Percentiles rank a stretch among this genome's conserved stretches.
Conservation (phyloP, 129 eudicot species). For the Chrysanthemum seticuspe region DNA sequence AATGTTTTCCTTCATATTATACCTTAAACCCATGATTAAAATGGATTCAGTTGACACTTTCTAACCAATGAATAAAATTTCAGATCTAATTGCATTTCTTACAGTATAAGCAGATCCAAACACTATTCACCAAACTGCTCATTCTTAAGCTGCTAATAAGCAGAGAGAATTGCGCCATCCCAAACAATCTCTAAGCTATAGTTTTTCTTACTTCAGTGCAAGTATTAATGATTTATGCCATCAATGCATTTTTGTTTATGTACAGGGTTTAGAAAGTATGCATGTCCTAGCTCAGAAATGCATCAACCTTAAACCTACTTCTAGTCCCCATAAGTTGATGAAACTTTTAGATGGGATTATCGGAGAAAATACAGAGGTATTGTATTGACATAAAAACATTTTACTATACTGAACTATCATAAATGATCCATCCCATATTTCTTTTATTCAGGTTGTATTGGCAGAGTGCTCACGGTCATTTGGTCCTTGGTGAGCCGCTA, state of each 20-base stretch:
- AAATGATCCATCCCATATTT: not conserved
- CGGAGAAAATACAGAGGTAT: constrained; percentile 93
- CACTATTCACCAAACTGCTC: too few relatives aligned
- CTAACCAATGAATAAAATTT: too few relatives aligned
- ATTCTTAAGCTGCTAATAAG: too few relatives aligned
- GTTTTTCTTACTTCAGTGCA: too few relatives aligned
- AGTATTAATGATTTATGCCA: constrained; percentile 3
- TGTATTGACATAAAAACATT: not conserved
- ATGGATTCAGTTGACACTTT: too few relatives aligned
- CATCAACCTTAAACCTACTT: constrained; percentile 65
- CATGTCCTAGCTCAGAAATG: constrained; percentile 87
- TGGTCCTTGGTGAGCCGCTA: constrained; percentile 81
- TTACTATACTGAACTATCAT: constrained; percentile 1
- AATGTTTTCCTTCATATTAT: too few relatives aligned
- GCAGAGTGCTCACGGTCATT: constrained; percentile 96
- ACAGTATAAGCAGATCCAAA: too few relatives aligned
- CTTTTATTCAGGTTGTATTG: constrained; percentile 69
- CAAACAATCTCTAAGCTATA: too few relatives aligned
- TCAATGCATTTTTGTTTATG: constrained; percentile 1
- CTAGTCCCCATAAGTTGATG: constrained; percentile 62
- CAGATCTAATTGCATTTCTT: too few relatives aligned
- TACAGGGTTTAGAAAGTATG: constrained; percentile 97
- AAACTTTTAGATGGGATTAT: constrained; percentile 73
- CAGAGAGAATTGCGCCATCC: too few relatives aligned
- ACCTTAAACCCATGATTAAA: not conserved